Conservation (phyloP, 768 basidiomycete species). For the Tricholoma terreum region DNA sequence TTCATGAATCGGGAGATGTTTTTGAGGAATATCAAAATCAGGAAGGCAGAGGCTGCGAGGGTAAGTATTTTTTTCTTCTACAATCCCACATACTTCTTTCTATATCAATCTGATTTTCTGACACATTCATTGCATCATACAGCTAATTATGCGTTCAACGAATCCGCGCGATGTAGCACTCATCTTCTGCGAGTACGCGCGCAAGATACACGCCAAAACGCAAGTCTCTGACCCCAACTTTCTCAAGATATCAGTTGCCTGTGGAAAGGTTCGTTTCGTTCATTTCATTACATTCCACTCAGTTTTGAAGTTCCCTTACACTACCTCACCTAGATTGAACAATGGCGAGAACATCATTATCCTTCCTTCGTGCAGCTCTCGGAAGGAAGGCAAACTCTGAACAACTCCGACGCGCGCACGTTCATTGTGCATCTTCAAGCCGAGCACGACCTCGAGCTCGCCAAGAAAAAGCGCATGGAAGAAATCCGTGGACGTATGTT, state of each 20-base stretch:
- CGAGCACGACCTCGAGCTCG: constrained; percentile 36
- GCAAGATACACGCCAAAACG: constrained; percentile 80
- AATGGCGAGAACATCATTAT: constrained; percentile 92
- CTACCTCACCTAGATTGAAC: constrained; percentile 63
- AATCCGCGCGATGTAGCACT: constrained; percentile 90
- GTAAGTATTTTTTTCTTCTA: constrained; percentile 39
- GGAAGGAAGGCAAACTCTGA: constrained; percentile 30
- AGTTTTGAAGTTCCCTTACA: constrained; percentile 11
- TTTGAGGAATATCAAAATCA: constrained; percentile 88
- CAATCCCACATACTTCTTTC: neutral
- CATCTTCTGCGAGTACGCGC: constrained; percentile 81
- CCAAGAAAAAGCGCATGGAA: constrained; percentile 28
- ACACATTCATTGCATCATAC: neutral
- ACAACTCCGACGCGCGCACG: constrained; percentile 56
- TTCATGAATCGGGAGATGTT: constrained; percentile 93
- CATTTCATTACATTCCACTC: neutral
- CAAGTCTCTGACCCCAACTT: constrained; percentile 83
- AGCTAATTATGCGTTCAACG: constrained; percentile 91
- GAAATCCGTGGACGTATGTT: constrained; percentile 16
- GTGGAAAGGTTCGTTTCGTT: constrained; percentile 62
- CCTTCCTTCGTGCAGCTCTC: constrained; percentile 76
- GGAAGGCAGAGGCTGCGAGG: constrained; percentile 83
- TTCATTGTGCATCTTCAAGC: constrained; percentile 45
- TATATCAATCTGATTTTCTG: neutral
- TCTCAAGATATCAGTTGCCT: constrained; percentile 77